Evolutionary conservation across 1,139 yeast species (phyloP).

Genomic region (Debaryomyces nepalensis): DNA sequence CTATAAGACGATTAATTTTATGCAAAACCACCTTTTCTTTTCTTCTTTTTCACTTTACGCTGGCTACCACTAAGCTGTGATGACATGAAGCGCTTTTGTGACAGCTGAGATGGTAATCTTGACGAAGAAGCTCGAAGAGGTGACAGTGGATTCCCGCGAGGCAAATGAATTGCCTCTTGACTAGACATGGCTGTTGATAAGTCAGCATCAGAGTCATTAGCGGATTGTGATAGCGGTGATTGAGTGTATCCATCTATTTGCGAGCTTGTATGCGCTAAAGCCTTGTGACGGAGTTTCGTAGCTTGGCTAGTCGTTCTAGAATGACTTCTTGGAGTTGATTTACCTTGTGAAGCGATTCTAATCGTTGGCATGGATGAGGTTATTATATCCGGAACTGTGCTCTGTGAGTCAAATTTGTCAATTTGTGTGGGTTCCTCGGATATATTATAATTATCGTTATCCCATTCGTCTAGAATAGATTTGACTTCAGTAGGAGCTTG

Average conservation of each 20-base stretch:
- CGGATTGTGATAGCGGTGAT: conserved; percentile 12
- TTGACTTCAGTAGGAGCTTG: conserved; percentile 26
- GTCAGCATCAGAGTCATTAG: conserved; percentile 1
- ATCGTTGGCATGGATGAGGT: conserved; percentile 28
- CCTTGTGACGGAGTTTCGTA: conserved; percentile 4
- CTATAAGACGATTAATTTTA: conserved; percentile 16
- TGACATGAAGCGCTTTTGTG: conserved; percentile 13
- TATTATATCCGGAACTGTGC: conserved; percentile 15
- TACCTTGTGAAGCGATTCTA: conserved; percentile 26
- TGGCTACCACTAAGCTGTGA: conserved; percentile 16
- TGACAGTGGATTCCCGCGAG: conserved; percentile 13
- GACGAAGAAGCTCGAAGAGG: conserved; percentile 11
- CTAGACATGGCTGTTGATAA: conserved; percentile 7
- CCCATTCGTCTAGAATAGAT: conserved; percentile 35
- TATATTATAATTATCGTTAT: conserved; percentile 17
- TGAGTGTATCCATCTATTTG: conserved; percentile 2
- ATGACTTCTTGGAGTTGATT: conserved; percentile 16
- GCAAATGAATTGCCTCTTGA: neutral
- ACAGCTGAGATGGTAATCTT: conserved; percentile 9
- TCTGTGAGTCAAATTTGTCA: conserved; percentile 14
- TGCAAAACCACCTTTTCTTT: conserved; percentile 37
- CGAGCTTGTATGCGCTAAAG: conserved; percentile 10
- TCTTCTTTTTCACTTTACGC: conserved; percentile 27
- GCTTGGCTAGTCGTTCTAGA: conserved; percentile 9
- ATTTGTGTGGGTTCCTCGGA: conserved; percentile 3